These are phyloP conservation scores for Fusarium praegraminearum DNA, from an alignment of 2,329 filamentous ascomycete species.

Conservation along the genomic window DNA sequence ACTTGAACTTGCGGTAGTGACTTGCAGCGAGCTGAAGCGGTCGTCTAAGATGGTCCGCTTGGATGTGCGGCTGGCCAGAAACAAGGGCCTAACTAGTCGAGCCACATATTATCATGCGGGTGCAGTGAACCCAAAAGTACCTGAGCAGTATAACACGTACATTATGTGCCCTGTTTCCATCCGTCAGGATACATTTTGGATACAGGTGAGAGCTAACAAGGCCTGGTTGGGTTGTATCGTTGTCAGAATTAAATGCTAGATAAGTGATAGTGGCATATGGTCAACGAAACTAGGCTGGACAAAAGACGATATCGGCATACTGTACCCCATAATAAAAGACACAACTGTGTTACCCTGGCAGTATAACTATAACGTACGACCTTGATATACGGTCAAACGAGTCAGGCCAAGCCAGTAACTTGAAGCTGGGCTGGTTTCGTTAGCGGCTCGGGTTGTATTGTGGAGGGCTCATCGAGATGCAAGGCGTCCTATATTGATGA, in stretches of 20 bases:
- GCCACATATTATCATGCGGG: conserved; percentile 2
- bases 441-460: conserved; percentile 11
- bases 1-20: conserved; percentile 18
- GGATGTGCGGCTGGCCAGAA: conserved; percentile 29
- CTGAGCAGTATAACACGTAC: conserved; percentile 20
- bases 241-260: conserved; percentile 5
- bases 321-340: background rate
- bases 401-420: conserved; percentile 7
- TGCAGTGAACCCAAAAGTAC: conserved; percentile 40
- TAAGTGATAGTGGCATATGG: conserved; percentile 9
- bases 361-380: conserved; percentile 4
- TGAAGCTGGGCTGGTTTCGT: background rate
- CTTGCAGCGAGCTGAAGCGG: conserved; percentile 33
- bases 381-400: conserved; percentile 11
- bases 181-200: conserved; percentile 34
- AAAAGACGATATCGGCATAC: background rate
- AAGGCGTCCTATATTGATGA: conserved; percentile 12
- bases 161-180: conserved; percentile 16
- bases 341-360: conserved; percentile 10
- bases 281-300: background rate
- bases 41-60: background rate
- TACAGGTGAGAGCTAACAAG: conserved; percentile 38
- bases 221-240: conserved; percentile 27
- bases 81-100: conserved; percentile 19
- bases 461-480: conserved; percentile 24